Base-by-base conservation (phyloP, 2,329 filamentous ascomycete genomes). In the Plectosphaerella plurivora region DNA sequence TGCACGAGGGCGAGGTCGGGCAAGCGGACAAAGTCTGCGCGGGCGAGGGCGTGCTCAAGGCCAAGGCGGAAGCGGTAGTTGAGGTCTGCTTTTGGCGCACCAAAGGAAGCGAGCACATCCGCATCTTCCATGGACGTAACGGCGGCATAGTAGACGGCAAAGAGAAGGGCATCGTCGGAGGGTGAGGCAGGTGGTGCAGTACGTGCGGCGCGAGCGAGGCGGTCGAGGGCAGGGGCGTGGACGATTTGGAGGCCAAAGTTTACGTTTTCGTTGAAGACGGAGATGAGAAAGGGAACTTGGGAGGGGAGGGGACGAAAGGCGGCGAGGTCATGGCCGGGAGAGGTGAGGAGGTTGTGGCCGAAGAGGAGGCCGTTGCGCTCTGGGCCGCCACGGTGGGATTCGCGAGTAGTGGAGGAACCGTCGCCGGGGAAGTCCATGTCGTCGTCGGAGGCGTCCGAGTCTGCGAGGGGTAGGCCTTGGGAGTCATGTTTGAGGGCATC, bases 1-100 rank as follows among this genome's bases (percentile, higher is more conserved):
- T 88, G 84, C 1, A 87, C 66, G 0, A 85, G 75, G 7, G 78
- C 71, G 1, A 87, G 54, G 44, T 87, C 81, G 0, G 82, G 80
- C 0, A 78, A 77, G 28, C 76, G 78, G 25, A 88, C 68, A 33
- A 87, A 86, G 42, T 80, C 76, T 5, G 82, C 83, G 49, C 79
- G 81, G 1, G 83, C 75, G 10, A 89, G 69, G 0, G 83, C 81
- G 52, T 83, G 78, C 56, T 86, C 82, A 0, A 82, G 66, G 2
- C 75, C 79, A 20, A 79, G 73, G 3, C 79, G 76, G 58, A 78
- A 83, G 51, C 77, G 69, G 57, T 73, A 57, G 60, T 69, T 65
- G 55, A 76, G 61, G 47, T 71, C 63, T 1, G 64, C 57, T 58
- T 81, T 82, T 1, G 78, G 70, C 5, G 70, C 65, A 10, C 74